Base-by-base conservation (phyloP, 2,329 filamentous ascomycete species). In the Domatiomyces globalis region DNA sequence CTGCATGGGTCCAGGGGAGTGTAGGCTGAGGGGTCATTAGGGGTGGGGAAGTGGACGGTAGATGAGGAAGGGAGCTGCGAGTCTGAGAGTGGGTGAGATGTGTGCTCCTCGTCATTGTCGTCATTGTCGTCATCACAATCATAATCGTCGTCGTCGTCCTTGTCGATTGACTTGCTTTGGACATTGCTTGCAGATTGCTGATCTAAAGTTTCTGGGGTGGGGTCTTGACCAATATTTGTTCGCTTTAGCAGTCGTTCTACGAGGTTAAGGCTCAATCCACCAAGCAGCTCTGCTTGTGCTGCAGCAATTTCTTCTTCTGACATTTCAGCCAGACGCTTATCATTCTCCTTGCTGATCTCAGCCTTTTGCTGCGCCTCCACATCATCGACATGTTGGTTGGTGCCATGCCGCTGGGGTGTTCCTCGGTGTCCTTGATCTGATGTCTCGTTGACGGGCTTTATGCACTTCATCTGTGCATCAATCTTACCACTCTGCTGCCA, bases 261-360 rank as follows among this genome's bases (percentile, higher is more conserved):
- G 29, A 95, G 70, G 0, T 77, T 77, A 1, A 88, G 83, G 56
- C 87, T 84, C 50, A 96, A 68, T 6, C 78, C 80, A n/a, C 74
- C 76, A 64, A 94, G 75, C n/a, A 98, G 71, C 58, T 96, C 90
- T 53, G 80, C 74, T 44, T 84, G 79, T 54, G 92, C 88, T 59
- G 83, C 74, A 55, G 85, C 81, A 53, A 96, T 94, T 67, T 95
- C 87, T 39, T 80, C 77, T 0, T 79, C 71, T 1, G 84, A 85
- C 92, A 98, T 95, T 22, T 74, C 73, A 12, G 81, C 81, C 46
- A 98, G 67, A 54, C 78, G 78, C 52, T 80, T 76, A 45, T 71
- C 78, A 62, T 96, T 98, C 65, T 96, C 88, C 58, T 81, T 76
- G 62, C 90, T 85, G 64, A 98, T 96, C 4, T 76, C 73, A 10